Percentiles rank a stretch among this genome's conserved stretches.
Evolutionary conservation across 352 stramenopile genomes (phyloP).

Genomic region (Phytophthora foliorum): DNA sequence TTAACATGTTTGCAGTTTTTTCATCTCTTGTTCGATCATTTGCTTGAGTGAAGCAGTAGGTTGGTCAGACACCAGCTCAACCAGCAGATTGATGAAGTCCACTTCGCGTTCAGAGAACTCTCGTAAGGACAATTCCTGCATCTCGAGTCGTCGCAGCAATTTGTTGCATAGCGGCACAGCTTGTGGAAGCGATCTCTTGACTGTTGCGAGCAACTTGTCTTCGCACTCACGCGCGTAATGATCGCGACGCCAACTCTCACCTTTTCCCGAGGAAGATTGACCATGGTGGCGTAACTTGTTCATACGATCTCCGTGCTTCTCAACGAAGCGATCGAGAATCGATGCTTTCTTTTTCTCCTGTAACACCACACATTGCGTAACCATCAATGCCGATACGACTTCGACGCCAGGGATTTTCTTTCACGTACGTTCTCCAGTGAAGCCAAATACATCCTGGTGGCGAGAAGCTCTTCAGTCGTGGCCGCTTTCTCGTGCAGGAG

Average conservation of each 20-base stretch:
- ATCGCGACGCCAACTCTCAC: slow-evolving; percentile 50
- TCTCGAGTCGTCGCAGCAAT: slow-evolving; percentile 68
- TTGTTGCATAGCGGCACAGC: slow-evolving; percentile 77
- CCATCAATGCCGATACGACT: background rate
- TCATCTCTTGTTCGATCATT: slow-evolving; percentile 81
- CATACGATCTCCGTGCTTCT: slow-evolving; percentile 85
- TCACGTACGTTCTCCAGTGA: slow-evolving; percentile 66
- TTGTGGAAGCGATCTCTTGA: slow-evolving; percentile 79
- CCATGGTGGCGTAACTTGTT: slow-evolving; percentile 43
- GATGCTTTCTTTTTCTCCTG: slow-evolving; percentile 79
- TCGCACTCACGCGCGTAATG: slow-evolving; percentile 54
- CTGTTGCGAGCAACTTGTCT: slow-evolving; percentile 57
- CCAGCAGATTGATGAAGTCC: slow-evolving; percentile 85
- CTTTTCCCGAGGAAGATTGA: slow-evolving; percentile 12
- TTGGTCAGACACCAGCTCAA: slow-evolving; percentile 82
- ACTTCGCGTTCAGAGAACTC: slow-evolving; percentile 82
- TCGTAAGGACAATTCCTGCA: slow-evolving; percentile 77
- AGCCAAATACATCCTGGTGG: slow-evolving; percentile 75
- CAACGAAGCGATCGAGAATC: slow-evolving; percentile 82
- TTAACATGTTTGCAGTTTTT: slow-evolving; percentile 50
- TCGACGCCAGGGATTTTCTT: background rate
- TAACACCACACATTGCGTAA: background rate
- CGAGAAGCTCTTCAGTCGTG: slow-evolving; percentile 69
- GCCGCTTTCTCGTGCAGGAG: slow-evolving; percentile 71
- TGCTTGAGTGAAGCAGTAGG: slow-evolving; percentile 63